A percentile compares a stretch with the other conserved stretches of the same genome.
Conservation (phyloP, 2,329 filamentous ascomycete genomes). For the Colletotrichum incanum region DNA sequence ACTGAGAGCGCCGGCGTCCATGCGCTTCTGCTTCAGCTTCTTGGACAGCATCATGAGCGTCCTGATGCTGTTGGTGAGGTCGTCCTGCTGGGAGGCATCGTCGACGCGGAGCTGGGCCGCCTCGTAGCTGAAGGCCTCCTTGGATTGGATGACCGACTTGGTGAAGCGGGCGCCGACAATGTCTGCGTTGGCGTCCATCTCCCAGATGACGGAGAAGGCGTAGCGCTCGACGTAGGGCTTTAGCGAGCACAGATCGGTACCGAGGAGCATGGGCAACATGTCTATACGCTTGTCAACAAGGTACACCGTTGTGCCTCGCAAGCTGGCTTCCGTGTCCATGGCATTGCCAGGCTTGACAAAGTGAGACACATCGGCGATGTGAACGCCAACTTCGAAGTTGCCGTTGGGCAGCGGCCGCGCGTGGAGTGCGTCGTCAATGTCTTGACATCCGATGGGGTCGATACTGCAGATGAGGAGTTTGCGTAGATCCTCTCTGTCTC, state of each 20-base stretch:
- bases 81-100: slow-evolving; percentile 87
- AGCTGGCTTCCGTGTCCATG: slow-evolving; percentile 96
- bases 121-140: slow-evolving; percentile 98
- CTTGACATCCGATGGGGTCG: slow-evolving; percentile 94
- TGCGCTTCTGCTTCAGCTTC: slow-evolving; percentile 93
- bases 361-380: slow-evolving; percentile 99
- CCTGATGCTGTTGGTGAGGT: slow-evolving; percentile 91
- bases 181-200: slow-evolving; percentile 87
- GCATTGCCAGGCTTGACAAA: slow-evolving; percentile 98
- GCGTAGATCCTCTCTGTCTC: slow-evolving; percentile 85
- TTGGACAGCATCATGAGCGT: slow-evolving; percentile 90
- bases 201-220: slow-evolving; percentile 90
- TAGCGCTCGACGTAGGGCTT: slow-evolving; percentile 98
- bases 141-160: slow-evolving; percentile 97
- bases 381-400: slow-evolving; percentile 95
- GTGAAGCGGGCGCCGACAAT: slow-evolving; percentile 91
- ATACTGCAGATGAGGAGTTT: slow-evolving; percentile 96
- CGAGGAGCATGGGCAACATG: slow-evolving; percentile 97
- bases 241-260: slow-evolving; percentile 95
- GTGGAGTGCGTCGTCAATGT: slow-evolving; percentile 98
- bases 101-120: slow-evolving; percentile 95
- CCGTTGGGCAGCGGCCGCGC: slow-evolving; percentile 89
- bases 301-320: slow-evolving; percentile 96
- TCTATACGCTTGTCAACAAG: slow-evolving; percentile 99
- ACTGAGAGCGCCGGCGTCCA: slow-evolving; percentile 95